Evolutionary conservation across 192 early-diverging fungal species (phyloP), one percentile per base, ranked within the genome.

Genomic region (Podila verticillata): DNA sequence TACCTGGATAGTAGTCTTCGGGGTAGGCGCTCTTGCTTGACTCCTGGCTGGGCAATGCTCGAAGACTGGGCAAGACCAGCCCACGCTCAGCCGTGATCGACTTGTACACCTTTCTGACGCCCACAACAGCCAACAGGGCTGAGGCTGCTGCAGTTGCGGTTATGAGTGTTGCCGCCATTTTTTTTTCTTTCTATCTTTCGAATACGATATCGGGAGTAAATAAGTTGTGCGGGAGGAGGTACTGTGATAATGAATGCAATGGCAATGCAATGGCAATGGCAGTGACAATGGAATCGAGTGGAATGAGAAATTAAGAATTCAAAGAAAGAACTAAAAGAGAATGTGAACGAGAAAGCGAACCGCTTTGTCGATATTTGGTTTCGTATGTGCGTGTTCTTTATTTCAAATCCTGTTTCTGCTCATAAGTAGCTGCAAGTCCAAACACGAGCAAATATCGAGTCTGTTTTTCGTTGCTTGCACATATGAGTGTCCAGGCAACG

Each of bases 1-100:
- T 70, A 79, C 75, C 77, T 31, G 77, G 70, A 47, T 72, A 80
- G 26, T 66, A 80, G 44, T 80, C 65, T 22, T 80, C 70, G 2
- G 77, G 77, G 35, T 80, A 80, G 20, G 77, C 77, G 20, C 66
- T 35, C 13, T 28, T 48, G 9, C 15, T 5, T n/a, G 20, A 17
- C 32, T 35, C 35, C n/a, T 56, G 59, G 12, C 48, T 58, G 6
- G 32, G 49, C 1, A 51, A n/a, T 1, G 15, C 48, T 20, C 77
- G 54, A 29, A 80, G 66, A 54, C 77, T 80, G 10, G 65, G 65
- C 49, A 80, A 26, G 28, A 63, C 32, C 20, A 26, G 2, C 2
- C 63, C 75, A 22, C 69, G 44, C 7, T 66, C 15, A 34, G 74
- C 74, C 17, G 63, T 70, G 15, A 78, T 12, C 13, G 74, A 57